phyloP scores from a whole-genome alignment of 345 rosid genomes.

The Pseudoturritis turrita region DNA sequence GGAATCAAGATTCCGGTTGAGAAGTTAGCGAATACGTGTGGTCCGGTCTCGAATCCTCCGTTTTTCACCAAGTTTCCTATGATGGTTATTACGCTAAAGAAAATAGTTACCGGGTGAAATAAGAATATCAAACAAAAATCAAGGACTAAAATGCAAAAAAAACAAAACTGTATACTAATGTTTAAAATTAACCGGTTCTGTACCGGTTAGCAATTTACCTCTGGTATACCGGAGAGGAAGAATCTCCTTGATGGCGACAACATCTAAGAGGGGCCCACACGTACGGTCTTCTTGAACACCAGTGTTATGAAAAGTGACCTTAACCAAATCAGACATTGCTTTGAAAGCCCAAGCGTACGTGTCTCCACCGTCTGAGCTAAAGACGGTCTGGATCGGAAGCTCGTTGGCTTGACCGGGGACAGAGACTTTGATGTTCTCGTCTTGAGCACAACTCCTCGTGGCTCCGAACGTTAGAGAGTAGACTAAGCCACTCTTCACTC shows the following conservation, averaged over 20 bases:
- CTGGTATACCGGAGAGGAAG: slow-evolving; percentile 35
- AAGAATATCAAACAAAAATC: neutral
- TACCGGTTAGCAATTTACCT: slow-evolving; percentile 34
- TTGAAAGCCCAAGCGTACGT: slow-evolving; percentile 73
- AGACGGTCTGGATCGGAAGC: slow-evolving; percentile 68
- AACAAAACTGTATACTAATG: too few relatives aligned
- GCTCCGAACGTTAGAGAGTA: slow-evolving; percentile 80
- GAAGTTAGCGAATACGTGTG: slow-evolving; percentile 67
- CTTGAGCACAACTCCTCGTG: slow-evolving; percentile 76
- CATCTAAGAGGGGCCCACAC: slow-evolving; percentile 84
- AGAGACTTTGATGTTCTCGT: slow-evolving; percentile 55
- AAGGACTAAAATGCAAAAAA: neutral
- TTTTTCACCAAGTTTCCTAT: slow-evolving; percentile 65
- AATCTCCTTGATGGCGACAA: slow-evolving; percentile 78
- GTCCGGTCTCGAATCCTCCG: slow-evolving; percentile 74
- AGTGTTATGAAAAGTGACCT: slow-evolving; percentile 66
- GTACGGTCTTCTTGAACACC: slow-evolving; percentile 81
- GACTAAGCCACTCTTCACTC: slow-evolving; percentile 33
- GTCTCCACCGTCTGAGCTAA: slow-evolving; percentile 77
- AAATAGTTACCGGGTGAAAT: neutral
- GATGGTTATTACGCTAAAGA: neutral
- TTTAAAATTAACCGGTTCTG: neutral
- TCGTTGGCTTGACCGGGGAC: slow-evolving; percentile 54
- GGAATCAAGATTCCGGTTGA: slow-evolving; percentile 85
- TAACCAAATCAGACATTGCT: slow-evolving; percentile 43